Conservation (phyloP, 176 grass and related monocot species). For the Urochloa ruziziensis region DNA sequence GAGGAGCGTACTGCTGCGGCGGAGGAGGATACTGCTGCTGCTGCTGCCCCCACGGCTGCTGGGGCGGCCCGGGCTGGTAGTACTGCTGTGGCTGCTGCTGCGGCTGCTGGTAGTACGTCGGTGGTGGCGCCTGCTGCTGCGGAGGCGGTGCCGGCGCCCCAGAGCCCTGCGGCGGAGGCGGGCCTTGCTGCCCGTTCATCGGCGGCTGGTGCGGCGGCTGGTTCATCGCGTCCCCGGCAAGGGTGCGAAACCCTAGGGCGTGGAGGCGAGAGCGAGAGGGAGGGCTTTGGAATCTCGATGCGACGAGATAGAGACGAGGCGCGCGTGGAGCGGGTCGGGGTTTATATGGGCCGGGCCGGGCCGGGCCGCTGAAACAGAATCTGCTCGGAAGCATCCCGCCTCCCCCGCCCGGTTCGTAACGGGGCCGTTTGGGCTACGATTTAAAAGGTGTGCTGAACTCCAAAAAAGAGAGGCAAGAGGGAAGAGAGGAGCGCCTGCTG, state of each 20-base stretch:
- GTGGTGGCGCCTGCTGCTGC: not conserved
- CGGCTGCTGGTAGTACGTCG: constrained; percentile 23
- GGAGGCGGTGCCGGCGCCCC: not conserved
- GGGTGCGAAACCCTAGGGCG: constrained; percentile 57
- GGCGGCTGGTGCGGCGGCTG: constrained; percentile 27
- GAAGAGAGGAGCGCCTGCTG: too few relatives aligned
- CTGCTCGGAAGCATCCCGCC: not conserved
- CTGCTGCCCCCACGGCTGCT: constrained; percentile 16
- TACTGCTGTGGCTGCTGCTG: not conserved
- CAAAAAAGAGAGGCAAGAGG: too few relatives aligned
- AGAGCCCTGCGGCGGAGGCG: not conserved
- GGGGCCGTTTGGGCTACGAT: not conserved
- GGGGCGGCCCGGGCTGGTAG: constrained; percentile 11
- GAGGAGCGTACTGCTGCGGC: constrained; percentile 3
- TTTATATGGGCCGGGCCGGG: constrained; percentile 12
- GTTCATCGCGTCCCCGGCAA: constrained; percentile 32
- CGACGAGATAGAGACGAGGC: not conserved
- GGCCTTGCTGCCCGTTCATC: constrained; percentile 30
- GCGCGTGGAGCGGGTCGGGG: too few relatives aligned
- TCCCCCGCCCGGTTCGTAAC: not conserved
- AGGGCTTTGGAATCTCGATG: constrained; percentile 28
- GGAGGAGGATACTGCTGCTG: constrained; percentile 28
- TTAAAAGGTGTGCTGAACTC: not conserved
- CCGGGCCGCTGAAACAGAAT: not conserved
- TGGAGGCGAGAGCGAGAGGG: not conserved